A percentile compares a stretch with the other conserved stretches of the same genome.
Evolutionary conservation across 805 yeast species (phyloP).

Genomic region (Ogataea paraovalis): DNA sequence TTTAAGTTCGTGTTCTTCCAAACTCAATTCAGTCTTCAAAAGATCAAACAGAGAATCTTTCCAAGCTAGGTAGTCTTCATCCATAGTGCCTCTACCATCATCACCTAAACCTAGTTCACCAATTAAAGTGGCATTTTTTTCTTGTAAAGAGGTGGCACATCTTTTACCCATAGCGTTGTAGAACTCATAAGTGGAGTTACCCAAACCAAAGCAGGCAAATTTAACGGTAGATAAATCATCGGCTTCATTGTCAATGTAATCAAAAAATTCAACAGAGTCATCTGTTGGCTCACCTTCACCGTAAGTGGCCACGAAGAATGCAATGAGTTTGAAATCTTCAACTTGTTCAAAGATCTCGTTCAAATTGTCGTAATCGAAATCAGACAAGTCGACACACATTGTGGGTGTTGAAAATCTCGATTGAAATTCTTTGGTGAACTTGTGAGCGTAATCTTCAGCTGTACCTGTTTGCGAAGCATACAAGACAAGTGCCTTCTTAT

Average conservation of each 20-base stretch:
- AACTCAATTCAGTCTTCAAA: conserved; percentile 56
- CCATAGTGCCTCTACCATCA: conserved; percentile 91
- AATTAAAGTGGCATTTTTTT: conserved; percentile 67
- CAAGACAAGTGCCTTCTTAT: conserved; percentile 74
- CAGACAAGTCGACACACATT: conserved; percentile 84
- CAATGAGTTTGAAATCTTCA: conserved; percentile 47
- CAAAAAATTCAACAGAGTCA: conserved; percentile 78
- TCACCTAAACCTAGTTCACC: conserved; percentile 90
- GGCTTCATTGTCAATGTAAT: conserved; percentile 58
- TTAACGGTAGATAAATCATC: conserved; percentile 53
- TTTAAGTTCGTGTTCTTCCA: conserved; percentile 74
- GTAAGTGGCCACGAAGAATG: conserved; percentile 83
- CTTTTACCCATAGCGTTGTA: conserved; percentile 79
- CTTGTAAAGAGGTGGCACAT: conserved; percentile 45
- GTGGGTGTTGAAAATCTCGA: conserved; percentile 77
- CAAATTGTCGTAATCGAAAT: conserved; percentile 78
- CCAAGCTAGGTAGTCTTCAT: conserved; percentile 93
- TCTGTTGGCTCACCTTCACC: conserved; percentile 99
- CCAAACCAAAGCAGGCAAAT: conserved; percentile 83
- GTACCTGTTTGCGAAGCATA: conserved; percentile 98
- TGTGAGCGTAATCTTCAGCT: conserved; percentile 93
- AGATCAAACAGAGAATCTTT: conserved; percentile 71
- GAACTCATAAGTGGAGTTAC: conserved; percentile 91
- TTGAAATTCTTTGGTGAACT: conserved; percentile 83
- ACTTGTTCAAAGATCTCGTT: conserved; percentile 56